phyloP scores from a whole-genome alignment of 1,284 basidiomycete species.

The Athelia sp. region DNA sequence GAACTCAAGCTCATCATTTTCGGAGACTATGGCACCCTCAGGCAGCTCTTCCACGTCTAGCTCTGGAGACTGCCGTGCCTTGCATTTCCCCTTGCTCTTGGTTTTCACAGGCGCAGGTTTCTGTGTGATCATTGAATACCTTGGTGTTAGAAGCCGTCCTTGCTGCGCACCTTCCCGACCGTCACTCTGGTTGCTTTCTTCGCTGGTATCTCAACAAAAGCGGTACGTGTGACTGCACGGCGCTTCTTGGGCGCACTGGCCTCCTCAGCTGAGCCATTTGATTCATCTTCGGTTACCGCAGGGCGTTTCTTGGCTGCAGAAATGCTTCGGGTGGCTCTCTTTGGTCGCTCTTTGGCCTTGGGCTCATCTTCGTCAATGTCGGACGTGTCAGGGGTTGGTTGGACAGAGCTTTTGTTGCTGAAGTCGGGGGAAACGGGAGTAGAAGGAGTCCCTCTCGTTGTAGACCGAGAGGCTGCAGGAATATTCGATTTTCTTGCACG shows the following conservation, averaged over 20 bases:
- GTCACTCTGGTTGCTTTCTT: slow-evolving; percentile 10
- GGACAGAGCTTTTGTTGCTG: slow-evolving; percentile 18
- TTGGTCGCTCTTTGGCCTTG: not conserved
- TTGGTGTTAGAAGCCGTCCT: not conserved
- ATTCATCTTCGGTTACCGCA: slow-evolving; percentile 22
- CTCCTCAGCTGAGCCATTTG: slow-evolving; percentile 7
- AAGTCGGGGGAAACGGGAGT: slow-evolving; percentile 19
- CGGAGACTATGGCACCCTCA: slow-evolving; percentile 21
- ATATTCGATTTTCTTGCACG: not conserved
- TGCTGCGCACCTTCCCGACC: slow-evolving; percentile 32
- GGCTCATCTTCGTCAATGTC: slow-evolving; percentile 25
- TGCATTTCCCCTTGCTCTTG: slow-evolving; percentile 37
- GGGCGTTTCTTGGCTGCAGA: slow-evolving; percentile 22
- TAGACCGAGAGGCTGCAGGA: not conserved
- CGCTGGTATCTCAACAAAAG: slow-evolving; percentile 41
- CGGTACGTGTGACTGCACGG: slow-evolving; percentile 31
- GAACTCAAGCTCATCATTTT: slow-evolving; percentile 36
- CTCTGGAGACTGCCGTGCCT: slow-evolving; percentile 13
- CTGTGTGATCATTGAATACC: not conserved
- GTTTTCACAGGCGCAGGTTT: slow-evolving; percentile 7
- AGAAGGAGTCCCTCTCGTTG: slow-evolving; percentile 10
- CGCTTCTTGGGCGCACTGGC: slow-evolving; percentile 35
- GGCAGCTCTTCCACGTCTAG: slow-evolving; percentile 21
- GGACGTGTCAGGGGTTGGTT: slow-evolving; percentile 39
- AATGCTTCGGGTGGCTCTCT: slow-evolving; percentile 12